Base-by-base conservation (phyloP, 179 eudicot genomes). In the Carnegiea gigantea region DNA sequence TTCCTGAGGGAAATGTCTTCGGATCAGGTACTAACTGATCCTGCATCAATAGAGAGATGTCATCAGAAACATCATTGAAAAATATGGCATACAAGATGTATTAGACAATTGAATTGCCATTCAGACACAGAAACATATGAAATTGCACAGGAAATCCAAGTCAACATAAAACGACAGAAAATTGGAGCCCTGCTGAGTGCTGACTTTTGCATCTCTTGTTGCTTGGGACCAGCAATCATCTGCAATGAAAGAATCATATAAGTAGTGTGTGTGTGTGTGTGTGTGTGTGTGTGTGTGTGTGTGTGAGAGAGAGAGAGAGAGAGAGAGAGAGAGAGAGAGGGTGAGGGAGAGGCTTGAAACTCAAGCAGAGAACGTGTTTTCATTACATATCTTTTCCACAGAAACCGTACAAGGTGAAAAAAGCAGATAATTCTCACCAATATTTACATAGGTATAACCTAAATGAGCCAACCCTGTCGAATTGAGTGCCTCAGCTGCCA, bases 221-320 rank as follows among this genome's bases (percentile, higher is more conserved):
- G 75, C 51, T 51, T 83, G 82, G 30, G 97, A 92, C 99, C 99
- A 96, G 86, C 99, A 96, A 86, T 96, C 99, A 88, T 96, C 99
- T 96, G 92, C 87, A 79, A 53, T 53, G 51, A 82, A 80, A 78
- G 12, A 12, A 18, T 7, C 28, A 23, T 53, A 59, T 83, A 36
- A 72, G 60, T 30, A 70, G 36, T 23, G 33, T 30, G n/a, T n/a
- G n/a, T n/a, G n/a, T n/a, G n/a, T n/a, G n/a, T n/a, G n/a, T n/a
- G n/a, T n/a, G n/a, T n/a, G n/a, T n/a, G n/a, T n/a, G n/a, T n/a
- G n/a, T n/a, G n/a, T n/a, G n/a, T n/a, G n/a, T n/a, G 2, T 33
- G 40, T 28, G 9, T 33, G 9, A 65, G 5, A 65, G 6, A 13
- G 44, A 40, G 44, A 40, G 44, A 40, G 44, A 40, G 44, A 40